Base-by-base conservation (phyloP, 2,329 filamentous ascomycete species). In the Orbilia quercus region DNA sequence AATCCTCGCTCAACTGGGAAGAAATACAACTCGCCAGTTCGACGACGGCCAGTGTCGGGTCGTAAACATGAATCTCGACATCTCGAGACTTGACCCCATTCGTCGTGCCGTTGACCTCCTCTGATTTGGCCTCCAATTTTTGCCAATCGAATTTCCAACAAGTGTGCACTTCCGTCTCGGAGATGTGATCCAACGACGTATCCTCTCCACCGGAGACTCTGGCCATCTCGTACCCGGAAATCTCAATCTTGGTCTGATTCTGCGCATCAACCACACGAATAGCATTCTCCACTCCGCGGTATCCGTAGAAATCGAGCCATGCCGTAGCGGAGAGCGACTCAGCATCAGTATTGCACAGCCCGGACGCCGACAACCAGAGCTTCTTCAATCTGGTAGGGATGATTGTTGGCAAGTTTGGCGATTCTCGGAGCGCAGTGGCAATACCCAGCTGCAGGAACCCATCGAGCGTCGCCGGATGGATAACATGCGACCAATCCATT, bases 381-480 rank as follows among this genome's bases (percentile, higher is more conserved):
- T 47, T 54, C 6, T 44, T 64, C 12, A 64, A n/a, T n/a, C 18
- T 36, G 1, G 14, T 31, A 31, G 62, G 50, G 1, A 53, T 18
- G 4, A 50, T 18, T 14, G 51, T 66, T 2, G 51, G 51, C 7
- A 58, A 9, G 7, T 5, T 23, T 25, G 45, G 23, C 2, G n/a
- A 18, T n/a, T 50, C 51, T 36, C 22, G 14, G 23, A 45, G 16
- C 23, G 80, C 77, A 14, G 79, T 76, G 0, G 76, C 77, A n/a
- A 84, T 78, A 59, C 83, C 78, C 4, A 81, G 77, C 45, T 82
- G 81, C 2, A 82, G 66, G 20, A 67, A 75, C 11, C 77, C 77
- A 70, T 86, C 84, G 1, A 85, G 76, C 48, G 84, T 81, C 0
- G 82, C 79, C 0, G 85, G 82, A 28, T 84, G 83, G 3, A 85